Percentiles rank a stretch among this genome's conserved stretches.
Evolutionary conservation across 345 rosid genomes (phyloP).

Genomic region (Nasturtium officinale): DNA sequence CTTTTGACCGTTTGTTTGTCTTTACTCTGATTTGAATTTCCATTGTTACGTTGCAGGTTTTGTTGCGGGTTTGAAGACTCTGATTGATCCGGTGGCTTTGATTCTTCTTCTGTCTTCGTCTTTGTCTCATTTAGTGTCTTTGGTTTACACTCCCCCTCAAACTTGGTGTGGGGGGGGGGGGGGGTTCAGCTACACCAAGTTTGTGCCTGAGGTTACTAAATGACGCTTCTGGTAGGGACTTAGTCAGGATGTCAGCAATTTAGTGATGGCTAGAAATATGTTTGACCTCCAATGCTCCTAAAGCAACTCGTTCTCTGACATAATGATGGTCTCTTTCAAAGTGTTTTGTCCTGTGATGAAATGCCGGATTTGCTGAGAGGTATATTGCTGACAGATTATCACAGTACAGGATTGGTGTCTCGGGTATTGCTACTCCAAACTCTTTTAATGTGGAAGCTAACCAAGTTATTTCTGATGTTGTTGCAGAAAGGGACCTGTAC

Average conservation of each 20-base stretch:
- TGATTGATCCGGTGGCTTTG: too few relatives aligned
- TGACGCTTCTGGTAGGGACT: neutral
- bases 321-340: neutral
- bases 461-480: neutral
- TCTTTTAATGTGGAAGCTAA: fast-evolving
- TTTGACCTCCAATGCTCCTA: fast-evolving
- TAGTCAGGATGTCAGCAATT: neutral
- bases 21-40: too few relatives aligned
- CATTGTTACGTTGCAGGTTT: too few relatives aligned
- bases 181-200: too few relatives aligned
- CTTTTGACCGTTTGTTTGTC: too few relatives aligned
- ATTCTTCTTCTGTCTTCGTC: too few relatives aligned
- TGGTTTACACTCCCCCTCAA: too few relatives aligned
- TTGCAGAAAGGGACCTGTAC: neutral
- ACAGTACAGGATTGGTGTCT: neutral
- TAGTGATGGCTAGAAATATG: neutral
- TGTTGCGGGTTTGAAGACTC: too few relatives aligned
- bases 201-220: too few relatives aligned
- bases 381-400: neutral
- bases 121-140: too few relatives aligned
- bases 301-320: neutral
- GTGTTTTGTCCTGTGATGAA: neutral
- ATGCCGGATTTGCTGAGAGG: neutral
- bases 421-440: fast-evolving
- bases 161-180: too few relatives aligned